These are phyloP conservation scores for Plasmodium vinckei DNA, from an alignment of 169 alveolate genomes.

Conservation along the genomic window DNA sequence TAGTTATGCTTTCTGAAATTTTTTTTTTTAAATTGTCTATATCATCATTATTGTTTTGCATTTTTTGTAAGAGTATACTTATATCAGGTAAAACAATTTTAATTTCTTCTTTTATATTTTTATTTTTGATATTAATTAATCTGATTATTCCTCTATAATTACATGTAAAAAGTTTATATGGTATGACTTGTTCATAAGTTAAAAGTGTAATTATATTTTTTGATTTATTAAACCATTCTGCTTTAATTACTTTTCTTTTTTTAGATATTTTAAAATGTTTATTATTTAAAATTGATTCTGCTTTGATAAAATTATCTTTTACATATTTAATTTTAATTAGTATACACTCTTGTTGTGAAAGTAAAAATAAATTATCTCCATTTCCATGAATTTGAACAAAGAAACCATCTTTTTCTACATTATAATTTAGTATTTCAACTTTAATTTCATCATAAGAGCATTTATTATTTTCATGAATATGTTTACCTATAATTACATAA, in stretches of 20 bases:
- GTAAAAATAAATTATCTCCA: conserved; percentile 27
- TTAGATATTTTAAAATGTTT: conserved; percentile 6
- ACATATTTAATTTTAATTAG: conserved; percentile 13
- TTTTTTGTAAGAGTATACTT: conserved; percentile 19
- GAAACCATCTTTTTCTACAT: conserved; percentile 47
- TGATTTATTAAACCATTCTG: conserved; percentile 57
- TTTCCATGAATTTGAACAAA: conserved; percentile 60
- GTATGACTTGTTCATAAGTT: conserved; percentile 29
- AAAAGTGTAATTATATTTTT: conserved; percentile 27
- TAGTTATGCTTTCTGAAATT: neutral
- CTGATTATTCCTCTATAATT: conserved; percentile 28
- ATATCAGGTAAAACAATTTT: conserved; percentile 47
- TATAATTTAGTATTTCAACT: conserved; percentile 50
- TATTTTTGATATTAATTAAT: conserved; percentile 21
- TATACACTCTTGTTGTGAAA: conserved; percentile 46
- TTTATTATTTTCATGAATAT: conserved; percentile 7
- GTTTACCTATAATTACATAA: conserved; percentile 53
- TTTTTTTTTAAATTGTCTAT: neutral
- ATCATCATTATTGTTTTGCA: conserved; percentile 5
- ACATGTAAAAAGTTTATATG: neutral
- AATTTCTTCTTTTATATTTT: conserved; percentile 8
- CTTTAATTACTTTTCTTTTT: conserved; percentile 63
- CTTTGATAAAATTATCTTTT: conserved; percentile 17
- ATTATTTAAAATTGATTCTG: conserved; percentile 21
- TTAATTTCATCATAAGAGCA: conserved; percentile 51